Evolutionary conservation across 73 alveolate species (phyloP), one percentile per base, ranked within the genome.

Genomic region (Diophrys sp.): DNA sequence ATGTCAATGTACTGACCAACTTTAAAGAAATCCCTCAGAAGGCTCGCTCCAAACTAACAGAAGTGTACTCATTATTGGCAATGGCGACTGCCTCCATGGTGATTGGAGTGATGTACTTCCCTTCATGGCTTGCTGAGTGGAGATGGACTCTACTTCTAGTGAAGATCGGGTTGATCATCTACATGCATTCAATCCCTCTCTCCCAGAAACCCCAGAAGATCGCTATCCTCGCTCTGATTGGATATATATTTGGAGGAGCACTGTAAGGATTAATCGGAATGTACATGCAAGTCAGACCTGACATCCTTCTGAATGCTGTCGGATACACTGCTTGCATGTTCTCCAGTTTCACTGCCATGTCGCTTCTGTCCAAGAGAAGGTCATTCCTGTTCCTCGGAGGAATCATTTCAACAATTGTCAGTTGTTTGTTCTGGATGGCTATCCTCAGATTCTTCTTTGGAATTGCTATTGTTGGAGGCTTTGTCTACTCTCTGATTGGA

Each of bases 311-410:
- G 70, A 87, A 74, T 28, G 95, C 95, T 27, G 72, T 85, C 5
- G 69, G 72, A 70, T 71, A 74, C 73, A 89, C 95, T 34, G 86
- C 75, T 23, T 82, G 67, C 8, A 73, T 89, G 33, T 89, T 89
- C 85, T 71, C 70, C 11, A 70, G 88, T n/a, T 89, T 89, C 90
- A 55, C 87, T n/a, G 77, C 79, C 18, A 67, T 84, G 11, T 55
- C 90, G 11, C 78, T 89, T 0, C 29, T 73, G 71, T 0, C 89
- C 54, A 85, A 85, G 84, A 84, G 90, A 70, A 84, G 95, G 74
- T 67, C 84, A 5, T 70, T 8, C 26, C 34, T 85, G 67, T 85
- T 70, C 82, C 66, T 85, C 14, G 89, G 90, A 23, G 93, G 93
- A 1, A 67, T 85, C 70, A 79, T 79, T 32, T 23, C 31, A 14